Percentiles rank a stretch among this genome's conserved stretches.
phyloP scores from a whole-genome alignment of 75 land plant genomes.

The Pinus tabuliformis region DNA sequence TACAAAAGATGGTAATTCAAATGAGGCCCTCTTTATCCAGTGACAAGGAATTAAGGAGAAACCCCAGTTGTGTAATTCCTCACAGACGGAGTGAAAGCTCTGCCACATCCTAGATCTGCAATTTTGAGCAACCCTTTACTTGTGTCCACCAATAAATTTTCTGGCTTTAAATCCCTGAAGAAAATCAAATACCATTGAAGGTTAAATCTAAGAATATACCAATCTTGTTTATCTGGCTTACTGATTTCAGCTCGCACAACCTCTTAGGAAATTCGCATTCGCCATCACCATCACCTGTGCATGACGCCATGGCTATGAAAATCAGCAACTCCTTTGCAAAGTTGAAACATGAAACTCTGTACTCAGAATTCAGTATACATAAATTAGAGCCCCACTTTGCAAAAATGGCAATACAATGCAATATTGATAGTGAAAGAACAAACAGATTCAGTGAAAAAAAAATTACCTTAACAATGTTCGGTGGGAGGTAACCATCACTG shows the following conservation, averaged over 20 bases:
- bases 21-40: not conserved
- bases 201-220: not conserved
- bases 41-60: not conserved
- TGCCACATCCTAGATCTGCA: conserved; percentile 87
- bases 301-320: conserved; percentile 79
- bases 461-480: conserved; percentile 51
- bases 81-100: conserved; percentile 85
- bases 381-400: not conserved
- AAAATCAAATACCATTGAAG: not conserved
- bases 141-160: conserved; percentile 78
- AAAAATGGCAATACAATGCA: not conserved
- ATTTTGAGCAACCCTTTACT: conserved; percentile 85
- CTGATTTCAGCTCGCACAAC: not conserved
- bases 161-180: conserved; percentile 71
- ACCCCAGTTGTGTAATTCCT: conserved; percentile 94
- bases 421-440: not conserved
- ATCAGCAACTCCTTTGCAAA: conserved; percentile 88
- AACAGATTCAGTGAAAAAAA: not conserved
- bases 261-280: too few species aligned
- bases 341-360: conserved; percentile 76
- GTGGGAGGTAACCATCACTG: conserved; percentile 33
- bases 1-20: not conserved
- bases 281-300: conserved; percentile 62
- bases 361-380: conserved; percentile 1
- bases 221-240: not conserved